Evolutionary conservation across 345 rosid species (phyloP), one percentile per base, ranked within the genome.

Genomic region (Pugionium dolabratum): DNA sequence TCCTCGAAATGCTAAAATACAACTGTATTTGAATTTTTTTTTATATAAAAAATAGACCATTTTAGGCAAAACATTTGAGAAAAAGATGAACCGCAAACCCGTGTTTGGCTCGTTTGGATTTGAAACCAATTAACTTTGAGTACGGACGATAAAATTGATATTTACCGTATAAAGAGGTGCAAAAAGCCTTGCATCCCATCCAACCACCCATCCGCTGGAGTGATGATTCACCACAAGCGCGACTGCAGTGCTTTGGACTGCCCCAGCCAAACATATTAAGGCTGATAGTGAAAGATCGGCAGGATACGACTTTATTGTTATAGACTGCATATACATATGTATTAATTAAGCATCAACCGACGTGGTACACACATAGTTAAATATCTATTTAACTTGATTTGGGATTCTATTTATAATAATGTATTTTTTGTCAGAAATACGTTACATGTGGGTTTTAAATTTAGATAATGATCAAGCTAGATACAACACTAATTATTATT

Each of bases 131-230:
- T 18, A 18, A 18, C 18, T 18, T 18, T 18, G 18, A 18, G 18
- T 18, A 18, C 18, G 0, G 18, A 18, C 18, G 18, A 3, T 37
- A 45, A 26, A 36, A 7, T 4, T 54, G n/a, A 39, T 32, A 39
- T 60, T 77, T 76, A 84, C 89, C 0, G 84, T 69, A 46, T 91
- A 89, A 62, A 89, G 66, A 5, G 92, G 83, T 68, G 87, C 90
- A 2, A 82, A 84, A 9, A 89, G 87, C 71, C 86, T 78, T 6
- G 86, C 72, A 76, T 88, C 87, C 89, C 82, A 86, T 2, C 86
- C 90, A 18, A 84, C 79, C 0, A 82, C 82, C 95, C 96, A 84
- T 1, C 86, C 86, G 3, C 79, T 41, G 0, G 85, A 37, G 64
- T 52, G 86, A 58, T 42, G 87, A 53, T 83, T 89, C 8, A 79